Conservation (phyloP, 768 basidiomycete genomes). For the Naganishia kalamii region DNA sequence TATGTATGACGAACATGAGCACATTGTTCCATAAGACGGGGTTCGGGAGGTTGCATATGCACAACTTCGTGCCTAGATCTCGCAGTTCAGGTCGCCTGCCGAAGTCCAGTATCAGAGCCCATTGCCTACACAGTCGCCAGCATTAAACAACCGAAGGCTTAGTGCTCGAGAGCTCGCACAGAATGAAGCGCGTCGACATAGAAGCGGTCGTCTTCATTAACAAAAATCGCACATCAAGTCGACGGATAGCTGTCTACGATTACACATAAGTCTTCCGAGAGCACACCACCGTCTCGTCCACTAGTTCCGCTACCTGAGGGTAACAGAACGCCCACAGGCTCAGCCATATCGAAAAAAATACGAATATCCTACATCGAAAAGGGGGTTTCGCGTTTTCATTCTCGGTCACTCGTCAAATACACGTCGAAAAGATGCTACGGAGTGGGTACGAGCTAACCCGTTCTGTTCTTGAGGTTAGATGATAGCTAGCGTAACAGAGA, state of each 20-base stretch:
- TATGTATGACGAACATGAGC: background rate
- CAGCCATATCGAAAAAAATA: slow-evolving; percentile 10
- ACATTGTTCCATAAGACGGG: too few relatives aligned
- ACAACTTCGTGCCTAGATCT: too few relatives aligned
- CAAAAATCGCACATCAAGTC: slow-evolving; percentile 10
- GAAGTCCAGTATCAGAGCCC: too few relatives aligned
- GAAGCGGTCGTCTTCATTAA: background rate
- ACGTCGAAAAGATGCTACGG: background rate
- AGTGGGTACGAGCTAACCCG: background rate
- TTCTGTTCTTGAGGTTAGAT: slow-evolving; percentile 45
- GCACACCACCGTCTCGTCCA: background rate
- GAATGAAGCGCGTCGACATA: too few relatives aligned
- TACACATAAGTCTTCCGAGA: background rate
- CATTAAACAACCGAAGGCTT: too few relatives aligned
- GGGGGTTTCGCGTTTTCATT: slow-evolving; percentile 1
- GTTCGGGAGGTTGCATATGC: too few relatives aligned
- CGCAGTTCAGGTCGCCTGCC: too few relatives aligned
- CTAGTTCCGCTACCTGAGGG: background rate
- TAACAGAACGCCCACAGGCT: background rate
- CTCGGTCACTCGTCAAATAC: slow-evolving; percentile 14
- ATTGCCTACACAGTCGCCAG: too few relatives aligned
- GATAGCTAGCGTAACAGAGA: slow-evolving; percentile 34
- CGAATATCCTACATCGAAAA: slow-evolving; percentile 12
- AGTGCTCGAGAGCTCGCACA: too few relatives aligned
- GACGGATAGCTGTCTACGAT: background rate